Percentiles rank a stretch among this genome's conserved stretches.
Evolutionary conservation across 306 rosid species (phyloP).

Genomic region (Hippophae rhamnoides): DNA sequence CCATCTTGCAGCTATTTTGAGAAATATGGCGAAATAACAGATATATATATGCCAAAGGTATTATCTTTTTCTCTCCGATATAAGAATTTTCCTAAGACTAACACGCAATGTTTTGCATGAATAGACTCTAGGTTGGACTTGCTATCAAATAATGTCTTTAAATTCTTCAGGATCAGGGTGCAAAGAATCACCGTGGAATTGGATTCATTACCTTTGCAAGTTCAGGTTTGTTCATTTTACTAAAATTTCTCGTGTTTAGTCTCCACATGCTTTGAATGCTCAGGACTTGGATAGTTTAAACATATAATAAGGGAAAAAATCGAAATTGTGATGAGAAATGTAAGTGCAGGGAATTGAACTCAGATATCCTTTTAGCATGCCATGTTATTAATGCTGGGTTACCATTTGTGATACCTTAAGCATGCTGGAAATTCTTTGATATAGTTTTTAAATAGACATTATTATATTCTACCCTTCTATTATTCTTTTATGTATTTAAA

Average conservation of each 20-base stretch:
- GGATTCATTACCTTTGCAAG: slow-evolving; percentile 90
- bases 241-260: not conserved
- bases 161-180: slow-evolving; percentile 72
- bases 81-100: not conserved
- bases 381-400: too few species aligned
- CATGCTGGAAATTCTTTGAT: too few species aligned
- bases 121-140: not conserved
- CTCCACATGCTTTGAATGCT: not conserved
- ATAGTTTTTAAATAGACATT: too few species aligned
- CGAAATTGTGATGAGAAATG: too few species aligned
- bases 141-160: not conserved
- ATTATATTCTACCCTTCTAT: too few species aligned
- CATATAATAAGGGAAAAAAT: too few species aligned
- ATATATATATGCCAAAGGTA: slow-evolving; percentile 98
- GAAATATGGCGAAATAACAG: slow-evolving; percentile 94
- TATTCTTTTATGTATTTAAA: too few species aligned
- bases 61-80: slow-evolving; percentile 9
- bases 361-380: too few species aligned
- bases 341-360: too few species aligned
- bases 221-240: slow-evolving; percentile 58
- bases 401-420: too few species aligned
- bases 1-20: slow-evolving; percentile 76
- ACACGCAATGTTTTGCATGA: not conserved
- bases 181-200: slow-evolving; percentile 84
- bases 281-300: too few species aligned